phyloP scores from a whole-genome alignment of 768 basidiomycete species.

The Amanita molliuscula region DNA sequence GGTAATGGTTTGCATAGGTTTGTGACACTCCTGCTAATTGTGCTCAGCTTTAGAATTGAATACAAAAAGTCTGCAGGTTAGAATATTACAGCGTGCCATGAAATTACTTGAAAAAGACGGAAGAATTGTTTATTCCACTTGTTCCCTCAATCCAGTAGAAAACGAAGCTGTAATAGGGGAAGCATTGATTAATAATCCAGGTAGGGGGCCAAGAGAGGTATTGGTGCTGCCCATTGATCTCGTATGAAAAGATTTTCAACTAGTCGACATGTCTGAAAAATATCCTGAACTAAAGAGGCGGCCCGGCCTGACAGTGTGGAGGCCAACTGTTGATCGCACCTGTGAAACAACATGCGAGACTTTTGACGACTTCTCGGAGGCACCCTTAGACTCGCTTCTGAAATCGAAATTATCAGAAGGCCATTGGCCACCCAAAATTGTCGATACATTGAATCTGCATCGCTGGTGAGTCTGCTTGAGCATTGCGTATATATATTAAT shows the following conservation, averaged over 20 bases:
- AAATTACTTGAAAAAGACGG: constrained; percentile 75
- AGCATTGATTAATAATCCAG: constrained; percentile 61
- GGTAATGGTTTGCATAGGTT: constrained; percentile 88
- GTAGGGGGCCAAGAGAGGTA: constrained; percentile 24
- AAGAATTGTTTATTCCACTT: constrained; percentile 94
- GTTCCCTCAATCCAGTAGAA: constrained; percentile 93
- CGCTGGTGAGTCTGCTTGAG: constrained; percentile 46
- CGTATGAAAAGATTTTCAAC: constrained; percentile 46
- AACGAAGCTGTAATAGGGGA: constrained; percentile 94
- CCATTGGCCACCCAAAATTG: constrained; percentile 75
- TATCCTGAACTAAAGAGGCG: constrained; percentile 65
- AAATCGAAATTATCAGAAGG: constrained; percentile 59
- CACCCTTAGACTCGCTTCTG: constrained; percentile 35
- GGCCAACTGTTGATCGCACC: constrained; percentile 51
- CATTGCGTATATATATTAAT: not conserved
- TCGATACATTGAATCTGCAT: constrained; percentile 46
- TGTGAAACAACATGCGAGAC: constrained; percentile 42
- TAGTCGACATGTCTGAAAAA: constrained; percentile 68
- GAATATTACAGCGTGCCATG: constrained; percentile 91
- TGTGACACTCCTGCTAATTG: not conserved
- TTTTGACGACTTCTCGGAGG: constrained; percentile 49
- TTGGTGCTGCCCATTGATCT: not conserved
- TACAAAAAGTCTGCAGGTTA: constrained; percentile 65
- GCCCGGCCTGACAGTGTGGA: constrained; percentile 74
- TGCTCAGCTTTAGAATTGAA: constrained; percentile 5